Evolutionary conservation across 2,329 filamentous ascomycete genomes (phyloP), one percentile per base, ranked within the genome.

Genomic region (Fusarium devonianum): DNA sequence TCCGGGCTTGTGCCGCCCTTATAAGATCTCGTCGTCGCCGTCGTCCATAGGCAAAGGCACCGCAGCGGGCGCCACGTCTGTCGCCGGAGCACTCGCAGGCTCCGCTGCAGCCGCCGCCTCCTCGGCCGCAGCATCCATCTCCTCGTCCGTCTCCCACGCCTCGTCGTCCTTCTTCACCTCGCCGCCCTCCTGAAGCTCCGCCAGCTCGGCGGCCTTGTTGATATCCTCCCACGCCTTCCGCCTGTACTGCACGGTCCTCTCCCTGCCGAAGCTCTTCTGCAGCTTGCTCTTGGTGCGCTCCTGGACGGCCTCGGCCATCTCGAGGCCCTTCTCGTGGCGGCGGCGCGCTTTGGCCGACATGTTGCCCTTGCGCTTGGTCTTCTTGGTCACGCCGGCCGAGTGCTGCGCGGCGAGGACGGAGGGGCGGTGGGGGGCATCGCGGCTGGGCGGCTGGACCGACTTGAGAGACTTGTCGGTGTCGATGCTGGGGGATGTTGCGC

Each of bases 381-480:
- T 90, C 71, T 89, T 91, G 44, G 75, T 73, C 8, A 93, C 79
- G 21, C 90, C 89, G 13, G 85, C 80, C 2, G 76, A 74, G 66
- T 86, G 82, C 59, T 89, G 86, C 12, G 86, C 83, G 28, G 84
- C 83, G 29, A 91, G 82, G 13, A 90, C 79, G n/a, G 88, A 85
- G 19, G 85, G 83, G 4, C 85, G 81, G 51, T 75, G 68, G 26
- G 52, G 29, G 19, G 62, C 56, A 36, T 37, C 26, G 55, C 79
- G 73, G 49, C 71, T 56, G 2, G 84, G 82, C 9, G 79, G 75
- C 52, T 78, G 74, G 49, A 81, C 71, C 26, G 83, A 74, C 67
- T 87, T 88, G 16, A 89, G 77, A 6, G 86, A 88, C 72, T 89
- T 89, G 77, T 90, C 86, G 32, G 83, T 82, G 72, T 89, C 75